Base-by-base conservation (phyloP, 2,329 filamentous ascomycete species). In the Fusarium vanettenii region DNA sequence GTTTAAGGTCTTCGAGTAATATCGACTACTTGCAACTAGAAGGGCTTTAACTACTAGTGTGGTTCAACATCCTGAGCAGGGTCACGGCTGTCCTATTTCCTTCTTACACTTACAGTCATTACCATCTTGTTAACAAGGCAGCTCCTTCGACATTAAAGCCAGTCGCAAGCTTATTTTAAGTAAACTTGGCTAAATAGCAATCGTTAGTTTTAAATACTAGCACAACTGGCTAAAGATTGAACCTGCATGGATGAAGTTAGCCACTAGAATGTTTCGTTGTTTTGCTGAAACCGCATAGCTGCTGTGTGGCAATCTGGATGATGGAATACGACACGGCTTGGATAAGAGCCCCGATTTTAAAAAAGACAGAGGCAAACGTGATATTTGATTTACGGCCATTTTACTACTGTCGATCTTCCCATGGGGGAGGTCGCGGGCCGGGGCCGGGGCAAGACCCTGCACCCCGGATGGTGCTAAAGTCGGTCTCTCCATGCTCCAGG, bases 1-100 rank as follows among this genome's bases (percentile, higher is more conserved):
- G 0, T 82, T 87, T 50, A 82, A 85, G 39, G n/a, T 75, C 10
- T 61, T 74, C 33, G 67, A 55, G 48, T 55, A 55, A 14, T 2
- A 10, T 50, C 25, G 5, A 18, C 11, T 11, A 29, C 18, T 2
- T 29, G 2, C 8, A 13, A 3, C 4, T 27, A 8, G 22, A 2
- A 25, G 22, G 14, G 43, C 13, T 4, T 48, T 18, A 3, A 1
- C 6, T 45, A 3, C 43, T 4, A 14, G 3, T 3, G 6, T 25
- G 22, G 8, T 18, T 22, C 5, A 7, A 9, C 13, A 25, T 7
- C 11, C 13, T 13, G 20, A 5, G 1, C 13, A 25, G 22, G 14
- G 13, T 3, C 8, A 48, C 43, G 1, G 2, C 8, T 18, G 8
- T 48, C 22, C 2, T 6, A 48, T 48, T 25, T 18, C 14, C 43